Conservation (phyloP, 139 green algal genomes). For the Marvania coccoides region DNA sequence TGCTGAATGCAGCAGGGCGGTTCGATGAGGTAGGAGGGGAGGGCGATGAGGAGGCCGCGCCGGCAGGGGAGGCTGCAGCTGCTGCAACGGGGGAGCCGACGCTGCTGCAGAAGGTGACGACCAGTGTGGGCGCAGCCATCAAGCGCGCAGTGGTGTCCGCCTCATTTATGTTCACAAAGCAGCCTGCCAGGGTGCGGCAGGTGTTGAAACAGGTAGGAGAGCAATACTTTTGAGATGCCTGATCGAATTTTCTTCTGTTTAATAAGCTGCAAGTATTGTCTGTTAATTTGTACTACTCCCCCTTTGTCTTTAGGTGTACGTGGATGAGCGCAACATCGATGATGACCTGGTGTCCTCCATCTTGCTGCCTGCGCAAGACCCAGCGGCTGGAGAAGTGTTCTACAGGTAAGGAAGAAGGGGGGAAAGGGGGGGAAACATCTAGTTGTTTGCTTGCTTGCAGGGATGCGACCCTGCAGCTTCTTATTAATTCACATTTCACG, state of each 20-base stretch:
- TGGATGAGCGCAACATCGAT: slow-evolving; percentile 37
- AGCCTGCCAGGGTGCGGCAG: slow-evolving; percentile 58
- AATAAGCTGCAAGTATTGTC: not conserved
- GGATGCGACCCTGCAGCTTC: too few species aligned
- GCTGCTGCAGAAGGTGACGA: not conserved
- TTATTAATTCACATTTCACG: too few species aligned
- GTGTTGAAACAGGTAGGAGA: slow-evolving; percentile 38
- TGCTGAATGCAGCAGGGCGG: slow-evolving; percentile 62
- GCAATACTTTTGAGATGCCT: not conserved
- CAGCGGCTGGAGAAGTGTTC: slow-evolving; percentile 65
- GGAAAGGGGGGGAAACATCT: too few species aligned
- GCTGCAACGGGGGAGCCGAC: not conserved
- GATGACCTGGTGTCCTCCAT: slow-evolving; percentile 57
- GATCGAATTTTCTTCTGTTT: not conserved
- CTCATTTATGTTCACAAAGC: slow-evolving; percentile 64
- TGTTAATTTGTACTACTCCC: too few species aligned
- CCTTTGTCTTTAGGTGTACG: slow-evolving; percentile 62
- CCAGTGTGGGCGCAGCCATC: not conserved
- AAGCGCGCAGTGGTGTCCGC: slow-evolving; percentile 52
- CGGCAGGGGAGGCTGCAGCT: not conserved
- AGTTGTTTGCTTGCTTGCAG: too few species aligned
- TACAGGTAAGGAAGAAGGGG: too few species aligned
- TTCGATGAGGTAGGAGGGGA: slow-evolving; percentile 38
- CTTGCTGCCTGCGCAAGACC: slow-evolving; percentile 48
- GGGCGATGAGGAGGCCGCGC: slow-evolving; percentile 10